Percentiles rank a stretch among this genome's conserved stretches.
Conservation (phyloP, 129 eudicot genomes). For the Sambucus nigra region DNA sequence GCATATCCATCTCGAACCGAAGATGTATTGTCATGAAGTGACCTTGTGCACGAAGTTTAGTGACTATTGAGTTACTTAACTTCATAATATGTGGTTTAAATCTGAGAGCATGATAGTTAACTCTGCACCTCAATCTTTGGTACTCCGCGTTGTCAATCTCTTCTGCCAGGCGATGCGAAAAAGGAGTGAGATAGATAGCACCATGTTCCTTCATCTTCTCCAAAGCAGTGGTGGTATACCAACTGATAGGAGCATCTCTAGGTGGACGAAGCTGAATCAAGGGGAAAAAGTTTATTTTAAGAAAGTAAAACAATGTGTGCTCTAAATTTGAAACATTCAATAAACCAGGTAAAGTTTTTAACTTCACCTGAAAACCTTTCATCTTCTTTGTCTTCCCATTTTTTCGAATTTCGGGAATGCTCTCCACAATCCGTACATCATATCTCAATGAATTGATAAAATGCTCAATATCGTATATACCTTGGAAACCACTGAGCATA, state of each 20-base stretch:
- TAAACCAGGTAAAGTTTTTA: neutral
- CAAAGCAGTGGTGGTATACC: conserved; percentile 77
- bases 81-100: conserved; percentile 91
- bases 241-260: conserved; percentile 82
- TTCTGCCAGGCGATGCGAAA: conserved; percentile 88
- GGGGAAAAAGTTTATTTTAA: no score
- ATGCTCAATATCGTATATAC: conserved; percentile 81
- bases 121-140: conserved; percentile 94
- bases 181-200: conserved; percentile 89
- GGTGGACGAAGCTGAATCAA: conserved; percentile 72
- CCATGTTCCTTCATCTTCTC: conserved; percentile 89
- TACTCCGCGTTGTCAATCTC: conserved; percentile 84
- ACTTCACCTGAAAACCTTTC: conserved; percentile 61
- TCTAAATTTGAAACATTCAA: conserved; percentile 3
- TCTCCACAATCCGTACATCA: conserved; percentile 80
- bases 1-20: conserved; percentile 97
- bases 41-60: conserved; percentile 73
- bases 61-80: conserved; percentile 71
- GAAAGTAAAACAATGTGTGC: neutral
- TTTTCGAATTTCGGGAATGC: conserved; percentile 66
- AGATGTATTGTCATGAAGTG: conserved; percentile 97
- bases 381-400: conserved; percentile 80
- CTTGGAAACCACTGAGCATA: conserved; percentile 65
- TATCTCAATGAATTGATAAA: conserved; percentile 69
- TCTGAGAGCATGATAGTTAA: conserved; percentile 89